phyloP scores from a whole-genome alignment of 2,329 filamentous ascomycete genomes.

The Huntiella omanensis region DNA sequence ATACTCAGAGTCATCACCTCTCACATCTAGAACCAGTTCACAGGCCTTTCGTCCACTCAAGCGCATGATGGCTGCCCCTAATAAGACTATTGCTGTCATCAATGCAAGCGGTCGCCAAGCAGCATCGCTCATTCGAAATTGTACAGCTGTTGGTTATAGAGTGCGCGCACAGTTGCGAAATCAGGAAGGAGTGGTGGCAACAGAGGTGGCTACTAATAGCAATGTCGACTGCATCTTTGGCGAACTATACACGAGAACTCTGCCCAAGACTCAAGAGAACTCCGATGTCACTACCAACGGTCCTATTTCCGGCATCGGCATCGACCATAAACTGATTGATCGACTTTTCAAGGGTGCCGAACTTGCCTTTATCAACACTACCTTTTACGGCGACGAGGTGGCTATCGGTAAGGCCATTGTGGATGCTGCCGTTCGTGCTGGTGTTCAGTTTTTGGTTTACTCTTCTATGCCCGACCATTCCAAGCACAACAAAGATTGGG shows the following conservation, averaged over 20 bases:
- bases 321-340: slow-evolving; percentile 54
- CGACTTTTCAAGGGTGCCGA: slow-evolving; percentile 69
- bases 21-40: slow-evolving; percentile 39
- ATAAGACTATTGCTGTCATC: slow-evolving; percentile 81
- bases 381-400: slow-evolving; percentile 88
- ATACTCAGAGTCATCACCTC: slow-evolving; percentile 39
- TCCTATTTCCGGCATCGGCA: slow-evolving; percentile 41
- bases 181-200: slow-evolving; percentile 68
- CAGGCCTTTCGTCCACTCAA: slow-evolving; percentile 41
- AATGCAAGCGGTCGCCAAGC: slow-evolving; percentile 93
- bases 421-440: slow-evolving; percentile 68
- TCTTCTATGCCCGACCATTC: slow-evolving; percentile 94
- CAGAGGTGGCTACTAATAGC: slow-evolving; percentile 63
- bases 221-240: slow-evolving; percentile 52
- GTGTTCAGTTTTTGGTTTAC: slow-evolving; percentile 84
- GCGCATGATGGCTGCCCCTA: slow-evolving; percentile 37
- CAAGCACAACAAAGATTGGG: slow-evolving; percentile 58
- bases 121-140: slow-evolving; percentile 84
- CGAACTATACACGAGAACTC: slow-evolving; percentile 40
- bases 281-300: slow-evolving; percentile 50
- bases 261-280: slow-evolving; percentile 26
- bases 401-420: slow-evolving; percentile 75
- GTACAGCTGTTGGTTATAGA: slow-evolving; percentile 79
- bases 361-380: slow-evolving; percentile 93
- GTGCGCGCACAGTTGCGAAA: slow-evolving; percentile 85